Base-by-base conservation (phyloP, 2,329 filamentous ascomycete species). In the Sporothrix pseudoabietina region DNA sequence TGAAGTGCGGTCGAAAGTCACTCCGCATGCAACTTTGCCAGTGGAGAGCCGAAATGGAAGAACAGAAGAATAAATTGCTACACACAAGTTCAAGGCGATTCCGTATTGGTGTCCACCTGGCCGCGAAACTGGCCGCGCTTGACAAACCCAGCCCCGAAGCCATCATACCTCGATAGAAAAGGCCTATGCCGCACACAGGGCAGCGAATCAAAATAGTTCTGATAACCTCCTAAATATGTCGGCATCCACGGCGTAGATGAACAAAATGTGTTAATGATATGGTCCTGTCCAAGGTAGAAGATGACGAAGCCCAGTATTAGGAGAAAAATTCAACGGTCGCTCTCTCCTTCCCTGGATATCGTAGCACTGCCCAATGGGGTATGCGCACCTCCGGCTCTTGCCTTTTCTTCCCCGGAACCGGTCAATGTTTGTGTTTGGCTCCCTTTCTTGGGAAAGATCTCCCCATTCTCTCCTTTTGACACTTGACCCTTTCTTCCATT, bases 171-270 rank as follows among this genome's bases (percentile, higher is more conserved):
- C 72, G 14, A 49, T 14, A 49, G 14, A 44, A 39, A 66, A 52
- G 54, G 8, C 6, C 10, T 32, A 30, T 66, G 22, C 39, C 61
- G 39, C 8, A 3, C 30, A 61, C 39, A 69, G 71, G 69, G 69
- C 73, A 69, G 69, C 73, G 63, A 75, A 75, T 73, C 14, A 61
- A 8, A 71, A n/a, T 14, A 32, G 8, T 32, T 55, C 52, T 22
- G 26, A 5, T 26, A 8, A 22, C 16, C 26, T 49, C 44, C 14
- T 14, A 19, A 19, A 6, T 16, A 35, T 47, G 14, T 12, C 26
- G 30, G 14, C 55, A 35, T 35, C 55, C 30, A 52, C 44, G 63
- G 44, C 39, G 19, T 44, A 22, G 19, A 22, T 5, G 8, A 0
- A 16, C 7, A 41, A 14, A 12, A 26, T n/a, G 8, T 26, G 61